Percentiles rank a stretch among this genome's conserved stretches.
Evolutionary conservation across 2,329 filamentous ascomycete genomes (phyloP).

Genomic region (Aspergillus arachidicola): DNA sequence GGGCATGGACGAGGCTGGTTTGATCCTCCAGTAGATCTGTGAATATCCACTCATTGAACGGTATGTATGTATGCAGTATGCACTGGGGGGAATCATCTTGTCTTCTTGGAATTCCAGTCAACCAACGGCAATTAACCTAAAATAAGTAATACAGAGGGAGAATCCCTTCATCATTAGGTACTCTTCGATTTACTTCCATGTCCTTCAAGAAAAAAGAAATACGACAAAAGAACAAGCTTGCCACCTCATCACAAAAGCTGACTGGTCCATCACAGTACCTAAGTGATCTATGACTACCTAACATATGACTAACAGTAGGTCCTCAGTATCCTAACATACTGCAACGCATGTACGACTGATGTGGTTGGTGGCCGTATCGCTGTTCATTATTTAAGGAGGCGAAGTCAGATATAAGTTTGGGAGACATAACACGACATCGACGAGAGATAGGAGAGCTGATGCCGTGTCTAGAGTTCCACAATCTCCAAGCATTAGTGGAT

Average conservation of each 20-base stretch:
- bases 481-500: constrained; percentile 4
- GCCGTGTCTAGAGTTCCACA: constrained; percentile 17
- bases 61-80: neutral
- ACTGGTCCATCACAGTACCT: neutral
- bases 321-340: constrained; percentile 2
- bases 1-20: constrained; percentile 6
- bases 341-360: constrained; percentile 10
- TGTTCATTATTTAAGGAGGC: constrained; percentile 24
- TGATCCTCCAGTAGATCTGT: constrained; percentile 1
- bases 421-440: neutral
- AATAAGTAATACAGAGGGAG: neutral
- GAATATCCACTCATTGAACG: neutral
- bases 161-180: neutral
- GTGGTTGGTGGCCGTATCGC: constrained; percentile 19
- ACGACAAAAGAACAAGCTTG: neutral
- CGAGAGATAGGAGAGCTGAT: constrained; percentile 5
- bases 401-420: constrained; percentile 14
- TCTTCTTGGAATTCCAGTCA: neutral
- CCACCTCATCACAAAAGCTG: neutral
- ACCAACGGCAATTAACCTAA: neutral
- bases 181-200: neutral
- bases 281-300: constrained; percentile 2
- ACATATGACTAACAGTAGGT: neutral
- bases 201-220: neutral
- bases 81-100: neutral